Conservation (phyloP, 352 stramenopile species). For the Globisporangium middletonii region DNA sequence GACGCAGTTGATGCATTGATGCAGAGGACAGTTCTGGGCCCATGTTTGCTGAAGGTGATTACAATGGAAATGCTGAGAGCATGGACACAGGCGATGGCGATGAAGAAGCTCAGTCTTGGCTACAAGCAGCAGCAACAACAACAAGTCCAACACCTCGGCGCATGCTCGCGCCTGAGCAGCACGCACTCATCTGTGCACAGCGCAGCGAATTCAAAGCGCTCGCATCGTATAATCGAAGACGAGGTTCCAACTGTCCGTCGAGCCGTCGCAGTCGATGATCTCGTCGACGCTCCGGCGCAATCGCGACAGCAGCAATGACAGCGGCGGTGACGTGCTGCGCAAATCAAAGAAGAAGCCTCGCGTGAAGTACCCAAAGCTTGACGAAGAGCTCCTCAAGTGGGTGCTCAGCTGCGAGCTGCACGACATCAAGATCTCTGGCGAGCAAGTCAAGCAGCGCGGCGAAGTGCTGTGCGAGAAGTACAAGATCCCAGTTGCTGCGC, state of each 20-base stretch:
- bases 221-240: constrained; percentile 71
- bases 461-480: constrained; percentile 12
- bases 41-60: too few relatives aligned
- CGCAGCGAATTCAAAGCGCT: constrained; percentile 68
- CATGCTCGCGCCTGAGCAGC: constrained; percentile 70
- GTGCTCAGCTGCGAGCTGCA: constrained; percentile 13
- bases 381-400: constrained; percentile 17
- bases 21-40: too few relatives aligned
- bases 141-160: not conserved
- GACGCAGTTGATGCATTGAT: too few relatives aligned
- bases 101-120: too few relatives aligned
- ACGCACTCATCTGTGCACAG: constrained; percentile 67
- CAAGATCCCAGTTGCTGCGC: constrained; percentile 7
- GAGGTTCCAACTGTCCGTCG: constrained; percentile 52
- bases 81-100: too few relatives aligned
- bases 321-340: constrained; percentile 51
- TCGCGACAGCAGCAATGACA: too few relatives aligned
- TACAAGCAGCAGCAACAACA: not conserved
- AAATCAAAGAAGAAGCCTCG: constrained; percentile 27
- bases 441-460: constrained; percentile 14
- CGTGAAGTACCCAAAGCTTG: constrained; percentile 15
- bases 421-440: constrained; percentile 16
- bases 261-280: constrained; percentile 78
- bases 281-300: constrained; percentile 43
- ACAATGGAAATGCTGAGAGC: too few relatives aligned